Base-by-base conservation (phyloP, 2,329 filamentous ascomycete species). In the Karstenula rhodostoma region DNA sequence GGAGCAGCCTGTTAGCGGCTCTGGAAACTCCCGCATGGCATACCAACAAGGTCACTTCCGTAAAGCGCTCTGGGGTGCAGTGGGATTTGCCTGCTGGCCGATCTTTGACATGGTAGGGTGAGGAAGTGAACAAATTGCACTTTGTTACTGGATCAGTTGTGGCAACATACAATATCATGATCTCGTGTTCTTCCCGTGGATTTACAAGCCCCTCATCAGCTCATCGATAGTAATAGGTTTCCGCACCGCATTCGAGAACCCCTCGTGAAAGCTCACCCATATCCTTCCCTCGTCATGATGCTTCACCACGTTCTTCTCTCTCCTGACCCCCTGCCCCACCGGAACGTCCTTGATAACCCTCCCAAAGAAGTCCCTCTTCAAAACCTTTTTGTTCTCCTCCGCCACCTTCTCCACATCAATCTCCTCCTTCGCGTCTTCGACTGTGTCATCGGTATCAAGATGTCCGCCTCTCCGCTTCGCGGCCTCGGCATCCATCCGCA, bases 191-290 rank as follows among this genome's bases (percentile, higher is more conserved):
- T 7, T n/a, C 9, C n/a, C 6, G 17, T 33, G 6, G 47, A 33
- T 12, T 53, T 69, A 90, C 59, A 93, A 72, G 3, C 86, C 89
- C 58, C 82, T 84, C 83, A 97, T 79, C 69, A 97, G 86, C 77
- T 97, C 94, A 62, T 86, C 85, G 75, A 97, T 76, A 9, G 91
- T 91, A 63, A 97, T 88, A 2, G 93, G 92, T 77, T 96, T 97
- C 76, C 91, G 85, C 62, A 97, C 94, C 12, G 94, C 94, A 83
- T 97, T 97, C 58, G 93, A 95, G 74, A 93, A 89, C 0, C 94
- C 94, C 80, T 97, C 94, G 71, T 97, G 89, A 77, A 89, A 97
- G 64, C 88, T 94, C 44, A 96, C 88, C 93, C 93, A 97, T 4
- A 94, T 90, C 68, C 89, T 86, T 52, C 83, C 84, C 50, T 85